Conservation (phyloP, 2,329 filamentous ascomycete genomes). For the Aspergillus ochraceoroseus region DNA sequence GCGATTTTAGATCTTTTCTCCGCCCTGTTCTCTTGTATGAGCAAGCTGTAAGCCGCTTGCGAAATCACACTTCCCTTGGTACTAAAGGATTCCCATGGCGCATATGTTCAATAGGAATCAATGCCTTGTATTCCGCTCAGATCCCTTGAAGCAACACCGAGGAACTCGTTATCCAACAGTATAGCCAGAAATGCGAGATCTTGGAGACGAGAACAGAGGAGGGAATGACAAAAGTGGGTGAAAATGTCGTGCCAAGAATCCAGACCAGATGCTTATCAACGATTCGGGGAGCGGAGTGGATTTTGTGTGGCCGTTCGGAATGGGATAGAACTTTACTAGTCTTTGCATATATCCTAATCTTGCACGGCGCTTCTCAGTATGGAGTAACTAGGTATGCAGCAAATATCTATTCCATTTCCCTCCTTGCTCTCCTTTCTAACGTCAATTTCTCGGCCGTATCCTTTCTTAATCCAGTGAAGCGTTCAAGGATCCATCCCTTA, state of each 20-base stretch:
- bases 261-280: constrained; percentile 7
- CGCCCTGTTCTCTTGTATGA: neutral
- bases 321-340: constrained; percentile 1
- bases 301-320: constrained; percentile 1
- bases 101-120: constrained; percentile 2
- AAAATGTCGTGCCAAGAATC: constrained; percentile 10
- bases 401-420: too few relatives aligned
- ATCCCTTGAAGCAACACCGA: neutral
- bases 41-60: too few relatives aligned
- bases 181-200: neutral
- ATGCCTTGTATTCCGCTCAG: neutral
- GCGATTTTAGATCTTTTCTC: neutral
- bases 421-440: too few relatives aligned
- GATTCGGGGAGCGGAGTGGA: neutral
- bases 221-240: constrained; percentile 8
- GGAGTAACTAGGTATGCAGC: too few relatives aligned
- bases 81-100: neutral
- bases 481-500: too few relatives aligned
- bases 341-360: too few relatives aligned
- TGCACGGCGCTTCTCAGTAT: too few relatives aligned
- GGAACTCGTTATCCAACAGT: neutral
- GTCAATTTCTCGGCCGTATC: too few relatives aligned
- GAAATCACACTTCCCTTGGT: too few relatives aligned
- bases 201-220: neutral
- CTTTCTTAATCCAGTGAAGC: too few relatives aligned